Percentiles rank a stretch among this genome's conserved stretches.
These are phyloP conservation scores for Carallia brachiata DNA, from an alignment of 345 rosid species.

Conservation along the genomic window DNA sequence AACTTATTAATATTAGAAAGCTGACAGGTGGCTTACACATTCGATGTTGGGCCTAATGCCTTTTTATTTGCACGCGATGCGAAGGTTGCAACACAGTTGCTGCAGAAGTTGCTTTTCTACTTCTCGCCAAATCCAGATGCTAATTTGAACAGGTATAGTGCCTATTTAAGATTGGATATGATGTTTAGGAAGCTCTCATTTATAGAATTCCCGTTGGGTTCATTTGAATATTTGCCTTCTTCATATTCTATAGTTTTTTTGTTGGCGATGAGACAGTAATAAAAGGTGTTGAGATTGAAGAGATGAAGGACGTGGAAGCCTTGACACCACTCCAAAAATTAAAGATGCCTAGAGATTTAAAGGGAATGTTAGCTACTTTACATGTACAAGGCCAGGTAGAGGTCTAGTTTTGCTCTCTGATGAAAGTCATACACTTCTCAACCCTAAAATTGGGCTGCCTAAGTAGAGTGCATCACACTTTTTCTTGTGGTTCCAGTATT, in stretches of 20 bases:
- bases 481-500: background rate
- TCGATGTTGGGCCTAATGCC: constrained; percentile 96
- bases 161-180: background rate
- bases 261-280: constrained; percentile 80
- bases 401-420: constrained; percentile 72
- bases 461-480: constrained; percentile 25
- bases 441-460: constrained; percentile 68
- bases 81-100: constrained; percentile 63
- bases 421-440: constrained; percentile 59
- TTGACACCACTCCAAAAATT: constrained; percentile 49
- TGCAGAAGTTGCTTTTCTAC: constrained; percentile 72
- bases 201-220: too few species aligned
- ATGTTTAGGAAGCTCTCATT: background rate
- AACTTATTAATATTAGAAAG: constrained; percentile 17
- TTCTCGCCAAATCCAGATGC: constrained; percentile 79
- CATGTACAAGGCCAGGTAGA: constrained; percentile 79
- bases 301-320: constrained; percentile 54
- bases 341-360: constrained; percentile 53
- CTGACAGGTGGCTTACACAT: constrained; percentile 86
- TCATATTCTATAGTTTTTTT: constrained; percentile 51
- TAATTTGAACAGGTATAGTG: constrained; percentile 61
- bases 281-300: constrained; percentile 67
- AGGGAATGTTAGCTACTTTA: constrained; percentile 82
- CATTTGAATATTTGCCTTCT: background rate
- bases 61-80: constrained; percentile 69